phyloP scores from a whole-genome alignment of 2,329 filamentous ascomycete genomes.

The Myriosclerotinia duriaeana region DNA sequence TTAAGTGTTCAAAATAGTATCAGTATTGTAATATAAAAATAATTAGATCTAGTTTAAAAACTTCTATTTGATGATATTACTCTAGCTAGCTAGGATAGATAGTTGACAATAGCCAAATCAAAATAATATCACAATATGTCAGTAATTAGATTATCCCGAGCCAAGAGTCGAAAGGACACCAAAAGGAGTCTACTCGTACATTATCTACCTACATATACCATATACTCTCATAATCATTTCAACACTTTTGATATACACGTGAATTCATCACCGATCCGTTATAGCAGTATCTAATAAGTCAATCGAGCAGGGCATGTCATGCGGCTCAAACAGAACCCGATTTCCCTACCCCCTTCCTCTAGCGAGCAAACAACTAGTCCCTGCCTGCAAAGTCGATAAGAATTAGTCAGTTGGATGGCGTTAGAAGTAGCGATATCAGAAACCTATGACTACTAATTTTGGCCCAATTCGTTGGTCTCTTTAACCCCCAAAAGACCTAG shows the following conservation, averaged over 20 bases:
- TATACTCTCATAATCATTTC: not conserved
- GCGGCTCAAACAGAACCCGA: constrained; percentile 6
- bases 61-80: no score
- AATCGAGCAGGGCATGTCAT: not conserved
- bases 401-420: not conserved
- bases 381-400: not conserved
- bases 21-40: no score
- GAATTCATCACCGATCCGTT: not conserved
- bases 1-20: not conserved
- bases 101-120: no score
- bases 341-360: not conserved
- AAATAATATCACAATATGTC: no score
- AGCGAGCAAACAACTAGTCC: not conserved
- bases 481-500: not conserved
- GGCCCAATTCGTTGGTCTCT: not conserved
- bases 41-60: no score
- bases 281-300: not conserved
- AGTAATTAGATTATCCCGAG: not conserved
- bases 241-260: not conserved
- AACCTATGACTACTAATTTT: not conserved
- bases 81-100: no score
- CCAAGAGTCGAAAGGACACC: not conserved
- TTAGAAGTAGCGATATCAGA: not conserved
- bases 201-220: not conserved
- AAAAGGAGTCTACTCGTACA: no score